Base-by-base conservation (phyloP, 2,329 filamentous ascomycete species). In the Aspergillus sojae region DNA sequence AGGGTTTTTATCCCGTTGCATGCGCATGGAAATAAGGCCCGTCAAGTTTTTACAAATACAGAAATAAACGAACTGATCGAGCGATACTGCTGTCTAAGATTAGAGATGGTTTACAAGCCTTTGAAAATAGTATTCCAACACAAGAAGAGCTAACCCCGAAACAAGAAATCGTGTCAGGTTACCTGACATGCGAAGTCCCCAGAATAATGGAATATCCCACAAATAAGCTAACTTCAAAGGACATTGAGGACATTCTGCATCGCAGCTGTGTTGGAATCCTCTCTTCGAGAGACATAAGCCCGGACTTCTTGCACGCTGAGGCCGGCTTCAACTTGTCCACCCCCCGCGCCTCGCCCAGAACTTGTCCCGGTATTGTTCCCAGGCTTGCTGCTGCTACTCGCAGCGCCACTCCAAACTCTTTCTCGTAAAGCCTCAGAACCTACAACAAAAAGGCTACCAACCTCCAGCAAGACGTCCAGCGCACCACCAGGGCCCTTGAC, bases 381-480 rank as follows among this genome's bases (percentile, higher is more conserved):
- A 28, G 69, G 50, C 28, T 80, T 41, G 77, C 75, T 62, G 69
- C 77, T 58, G 72, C 82, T 62, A 77, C 77, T 65, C 74, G 78
- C 83, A 63, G 90, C 78, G 63, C 86, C 88, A 62, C 75, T 78
- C n/a, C 90, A 82, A 59, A 89, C 85, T 71, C 91, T 85, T 78
- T 94, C 91, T 57, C 88, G 83, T 64, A 94, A 80, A 41, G 91
- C 91, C 77, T 94, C 91, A 12, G 90, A 88, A 2, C 93, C 92
- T 72, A 99, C 92, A 67, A 99, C 96, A 76, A 99, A 99, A 59
- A 99, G 81, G 74, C 94, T 97, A 12, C 94, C 94, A 63, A 99
- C 93, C 82, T 99, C 95, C 30, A 93, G 90, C 64, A 99, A 80
- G 53, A 97, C 87, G 80, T 99, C 94, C 68, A 97, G 87, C 60